Conservation (phyloP, 306 rosid genomes). For the Corylus avellana region DNA sequence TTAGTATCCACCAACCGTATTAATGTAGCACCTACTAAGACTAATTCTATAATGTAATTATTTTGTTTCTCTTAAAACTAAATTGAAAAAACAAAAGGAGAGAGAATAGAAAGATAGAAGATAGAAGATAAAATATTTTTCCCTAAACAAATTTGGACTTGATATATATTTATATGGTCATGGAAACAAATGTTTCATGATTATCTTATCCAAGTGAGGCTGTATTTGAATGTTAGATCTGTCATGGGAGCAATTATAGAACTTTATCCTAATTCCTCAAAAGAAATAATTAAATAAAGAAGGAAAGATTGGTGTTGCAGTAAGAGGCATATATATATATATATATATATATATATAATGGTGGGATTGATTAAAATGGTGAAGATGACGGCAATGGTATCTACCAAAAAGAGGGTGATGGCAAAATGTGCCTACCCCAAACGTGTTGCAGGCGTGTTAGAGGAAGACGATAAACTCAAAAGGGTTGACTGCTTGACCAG, state of each 20-base stretch:
- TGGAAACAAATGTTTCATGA: background rate
- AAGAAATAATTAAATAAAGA: background rate
- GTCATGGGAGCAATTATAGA: background rate
- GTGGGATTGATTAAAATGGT: constrained; percentile 18
- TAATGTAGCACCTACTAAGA: no score
- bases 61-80: no score
- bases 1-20: no score
- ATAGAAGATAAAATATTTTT: no score
- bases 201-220: background rate
- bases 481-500: constrained; percentile 34
- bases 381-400: constrained; percentile 43
- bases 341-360: constrained; percentile 19
- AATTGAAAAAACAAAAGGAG: no score
- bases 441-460: constrained; percentile 40
- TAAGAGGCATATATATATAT: constrained; percentile 6
- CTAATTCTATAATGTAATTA: no score
- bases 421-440: constrained; percentile 60
- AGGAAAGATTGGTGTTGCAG: background rate
- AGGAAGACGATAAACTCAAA: constrained; percentile 16
- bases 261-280: background rate
- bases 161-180: no score
- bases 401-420: constrained; percentile 32
- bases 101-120: no score
- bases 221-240: background rate
- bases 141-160: no score